Base-by-base conservation (phyloP, 176 grass and related monocot genomes). In the Aegilops umbellulata region DNA sequence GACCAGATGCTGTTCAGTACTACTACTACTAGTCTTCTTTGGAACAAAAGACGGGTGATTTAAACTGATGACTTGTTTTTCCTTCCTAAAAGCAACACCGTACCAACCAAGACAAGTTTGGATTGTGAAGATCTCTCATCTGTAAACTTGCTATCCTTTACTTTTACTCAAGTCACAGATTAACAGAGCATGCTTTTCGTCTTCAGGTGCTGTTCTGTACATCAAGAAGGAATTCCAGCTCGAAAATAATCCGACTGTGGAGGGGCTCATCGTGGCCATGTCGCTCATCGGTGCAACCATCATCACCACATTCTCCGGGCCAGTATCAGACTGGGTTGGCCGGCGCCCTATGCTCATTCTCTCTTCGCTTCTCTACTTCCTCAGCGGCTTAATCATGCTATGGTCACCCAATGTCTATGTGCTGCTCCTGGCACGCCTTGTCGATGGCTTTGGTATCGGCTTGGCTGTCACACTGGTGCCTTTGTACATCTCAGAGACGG, bases 401-500 rank as follows among this genome's bases (percentile, higher is more conserved):
- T 97, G 91, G 91, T 87, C 95, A 20, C 93, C 95, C 5, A 97
- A 93, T 87, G 93, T 95, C 38, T 97, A 95, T 63, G 82, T 93
- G 25, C 80, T 97, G 57, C 91, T 97, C 74, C 83, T 93, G 61
- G 91, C 95, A 77, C 90, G 95, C 36, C 91, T 97, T 24, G 53
- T 97, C 55, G 89, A 97, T 31, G 95, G 95, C 32, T 97, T 97
- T 5, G 95, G 95, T 34, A 95, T 95, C 1, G 95, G 95, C 11
- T 49, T 97, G 67, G 87, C 93, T 76, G 93, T 97, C 63, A 97
- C 95, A 8, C 91, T 95, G 38, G 87, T 97, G 58, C 95, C 95
- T 42, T 27, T 97, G 42, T 97, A 97, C 83, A 97, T 97, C 72
- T 97, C 95, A 4, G 95, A 97, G 87, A 97, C 85, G n/a, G 95